phyloP scores from a whole-genome alignment of 345 rosid genomes.

The Aegle marmelos region DNA sequence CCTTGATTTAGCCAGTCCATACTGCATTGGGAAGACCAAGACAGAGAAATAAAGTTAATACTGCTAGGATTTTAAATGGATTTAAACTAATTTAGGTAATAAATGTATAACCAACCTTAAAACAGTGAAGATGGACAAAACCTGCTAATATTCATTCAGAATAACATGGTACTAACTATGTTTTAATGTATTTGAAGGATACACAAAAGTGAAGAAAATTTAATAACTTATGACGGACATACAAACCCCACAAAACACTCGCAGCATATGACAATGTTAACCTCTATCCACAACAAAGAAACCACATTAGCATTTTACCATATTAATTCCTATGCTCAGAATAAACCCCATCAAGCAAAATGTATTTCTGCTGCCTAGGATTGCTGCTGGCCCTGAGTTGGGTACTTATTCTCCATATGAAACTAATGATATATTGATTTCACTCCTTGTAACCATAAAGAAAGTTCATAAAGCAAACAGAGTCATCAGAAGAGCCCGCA shows the following conservation, averaged over 20 bases:
- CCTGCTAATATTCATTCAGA: neutral
- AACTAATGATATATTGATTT: neutral
- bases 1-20: slow-evolving; percentile 78
- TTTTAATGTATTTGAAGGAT: neutral
- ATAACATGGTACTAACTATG: neutral
- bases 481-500: neutral
- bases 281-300: neutral
- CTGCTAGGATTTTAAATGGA: neutral
- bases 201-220: neutral
- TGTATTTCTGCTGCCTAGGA: neutral
- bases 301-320: neutral
- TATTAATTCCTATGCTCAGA: neutral
- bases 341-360: neutral
- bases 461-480: neutral
- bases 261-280: neutral
- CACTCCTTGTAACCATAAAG: neutral
- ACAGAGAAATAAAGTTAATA: neutral
- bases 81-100: neutral
- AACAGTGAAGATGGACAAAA: neutral
- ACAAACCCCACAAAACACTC: neutral
- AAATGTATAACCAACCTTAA: neutral
- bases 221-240: neutral
- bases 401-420: neutral
- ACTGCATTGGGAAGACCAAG: slow-evolving; percentile 49
- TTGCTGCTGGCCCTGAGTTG: neutral